These are phyloP conservation scores for Saccharomycopsis synnaedendra DNA, from an alignment of 805 yeast genomes.

Conservation along the genomic window DNA sequence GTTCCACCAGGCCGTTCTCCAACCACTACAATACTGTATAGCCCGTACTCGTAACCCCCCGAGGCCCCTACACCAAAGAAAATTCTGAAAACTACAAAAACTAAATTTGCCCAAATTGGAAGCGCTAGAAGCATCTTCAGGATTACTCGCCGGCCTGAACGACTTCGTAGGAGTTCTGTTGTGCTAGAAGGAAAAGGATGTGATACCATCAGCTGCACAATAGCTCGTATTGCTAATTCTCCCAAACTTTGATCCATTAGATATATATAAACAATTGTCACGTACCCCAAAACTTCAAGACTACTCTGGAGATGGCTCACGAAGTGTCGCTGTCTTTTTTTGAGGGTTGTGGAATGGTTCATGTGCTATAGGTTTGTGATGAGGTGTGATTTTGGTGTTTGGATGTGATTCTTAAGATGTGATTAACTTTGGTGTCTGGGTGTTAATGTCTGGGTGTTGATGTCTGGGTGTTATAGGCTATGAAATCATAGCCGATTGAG, in stretches of 20 bases:
- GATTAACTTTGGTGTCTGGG: too few relatives aligned
- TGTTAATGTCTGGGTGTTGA: too few relatives aligned
- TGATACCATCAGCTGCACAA: conserved; percentile 27
- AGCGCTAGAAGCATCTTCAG: conserved; percentile 21
- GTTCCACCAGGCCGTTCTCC: conserved; percentile 32
- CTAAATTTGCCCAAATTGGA: conserved; percentile 18
- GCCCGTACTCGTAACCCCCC: conserved; percentile 25
- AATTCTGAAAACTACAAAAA: conserved; percentile 24
- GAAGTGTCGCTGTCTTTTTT: conserved; percentile 32
- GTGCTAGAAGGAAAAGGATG: conserved; percentile 30
- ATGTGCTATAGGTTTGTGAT: background rate
- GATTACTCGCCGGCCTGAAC: conserved; percentile 20
- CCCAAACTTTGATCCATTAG: conserved; percentile 23
- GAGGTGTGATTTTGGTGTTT: background rate
- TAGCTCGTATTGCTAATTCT: conserved; percentile 19
- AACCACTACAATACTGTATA: conserved; percentile 31
- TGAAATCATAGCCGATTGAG: too few relatives aligned
- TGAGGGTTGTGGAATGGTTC: conserved; percentile 29
- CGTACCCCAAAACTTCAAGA: conserved; percentile 26
- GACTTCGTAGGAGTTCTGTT: conserved; percentile 17
- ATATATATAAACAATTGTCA: conserved; percentile 28
- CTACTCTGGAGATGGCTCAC: conserved; percentile 25
- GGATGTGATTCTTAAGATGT: too few relatives aligned
- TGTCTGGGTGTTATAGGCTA: too few relatives aligned
- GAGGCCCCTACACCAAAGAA: conserved; percentile 23